Percentiles rank a stretch among this genome's conserved stretches.
These are phyloP conservation scores for Sphaerobolus stellatus DNA, from an alignment of 1,284 basidiomycete genomes.

Conservation along the genomic window DNA sequence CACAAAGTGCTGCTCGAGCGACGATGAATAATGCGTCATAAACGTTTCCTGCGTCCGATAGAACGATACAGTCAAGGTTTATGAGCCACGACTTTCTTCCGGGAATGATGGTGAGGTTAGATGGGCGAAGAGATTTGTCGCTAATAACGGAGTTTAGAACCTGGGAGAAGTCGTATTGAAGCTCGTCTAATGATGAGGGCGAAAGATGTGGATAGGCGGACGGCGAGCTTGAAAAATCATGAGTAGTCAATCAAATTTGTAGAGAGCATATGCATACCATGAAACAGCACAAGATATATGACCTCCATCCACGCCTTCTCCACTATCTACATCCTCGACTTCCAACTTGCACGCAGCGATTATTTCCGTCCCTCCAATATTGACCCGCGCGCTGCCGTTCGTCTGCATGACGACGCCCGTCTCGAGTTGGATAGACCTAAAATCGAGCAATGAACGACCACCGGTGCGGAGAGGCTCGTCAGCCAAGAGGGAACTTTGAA, in stretches of 20 bases:
- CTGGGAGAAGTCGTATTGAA: slow-evolving; percentile 65
- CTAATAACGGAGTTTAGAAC: slow-evolving; percentile 58
- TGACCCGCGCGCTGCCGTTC: slow-evolving; percentile 74
- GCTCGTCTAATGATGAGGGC: slow-evolving; percentile 61
- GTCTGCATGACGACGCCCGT: slow-evolving; percentile 73
- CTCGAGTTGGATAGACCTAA: slow-evolving; percentile 65
- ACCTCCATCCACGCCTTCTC: slow-evolving; percentile 53
- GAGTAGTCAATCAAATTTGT: background rate
- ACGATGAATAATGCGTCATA: slow-evolving; percentile 76
- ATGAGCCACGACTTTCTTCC: slow-evolving; percentile 67
- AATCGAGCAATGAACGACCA: slow-evolving; percentile 64
- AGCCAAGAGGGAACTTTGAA: slow-evolving; percentile 59
- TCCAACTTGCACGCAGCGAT: slow-evolving; percentile 73
- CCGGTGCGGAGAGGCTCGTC: slow-evolving; percentile 60
- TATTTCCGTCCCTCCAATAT: slow-evolving; percentile 68
- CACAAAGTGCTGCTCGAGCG: slow-evolving; percentile 72
- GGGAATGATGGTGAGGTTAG: slow-evolving; percentile 61
- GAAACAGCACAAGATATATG: slow-evolving; percentile 64
- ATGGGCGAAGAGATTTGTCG: slow-evolving; percentile 59
- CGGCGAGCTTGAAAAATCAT: slow-evolving; percentile 48
- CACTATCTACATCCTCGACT: slow-evolving; percentile 53
- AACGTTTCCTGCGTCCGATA: slow-evolving; percentile 70
- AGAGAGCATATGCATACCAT: slow-evolving; percentile 51
- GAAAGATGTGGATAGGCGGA: slow-evolving; percentile 72
- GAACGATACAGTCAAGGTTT: slow-evolving; percentile 65